Base-by-base conservation (phyloP, 2,329 filamentous ascomycete species). In the Thelonectria rubi region DNA sequence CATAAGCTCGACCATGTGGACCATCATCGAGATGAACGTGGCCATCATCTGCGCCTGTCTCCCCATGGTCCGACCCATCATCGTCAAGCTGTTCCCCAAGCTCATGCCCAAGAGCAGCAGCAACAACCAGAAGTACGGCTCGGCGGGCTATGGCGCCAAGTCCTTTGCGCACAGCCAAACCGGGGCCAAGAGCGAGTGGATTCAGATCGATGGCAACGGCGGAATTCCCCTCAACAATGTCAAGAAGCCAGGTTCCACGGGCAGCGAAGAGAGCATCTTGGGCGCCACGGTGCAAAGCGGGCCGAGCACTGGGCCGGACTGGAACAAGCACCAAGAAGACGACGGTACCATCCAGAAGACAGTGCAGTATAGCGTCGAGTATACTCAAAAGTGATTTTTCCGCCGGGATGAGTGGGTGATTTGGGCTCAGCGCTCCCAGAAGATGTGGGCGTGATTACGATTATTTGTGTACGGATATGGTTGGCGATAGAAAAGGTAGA, bases 41-140 rank as follows among this genome's bases (percentile, higher is more conserved):
- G 77, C 76, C 56, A 73, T 79, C 62, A 69, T 79, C 12, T 79
- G 78, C 61, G 72, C 76, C 47, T 78, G 77, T 58, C 73, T 80
- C 5, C 78, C 78, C 1, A 78, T 77, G 15, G 65, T 80, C 1
- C 73, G 76, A 2, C 75, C 75, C 8, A 64, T 72, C 18, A 66
- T 72, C 34, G 66, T 70, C 50, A 69, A 67, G 55, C 9, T 72
- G n/a, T 65, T 72, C 63, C 70, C 70, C 34, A 63, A 57, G 48
- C 62, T 72, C 14, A 63, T 64, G 58, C 63, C 64, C 34, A 69
- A 64, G 63, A 65, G 64, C 53, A 65, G 64, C 47, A 65, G 65
- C 57, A 59, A 60, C 58, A 63, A 62, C 47, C 54, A 56, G n/a
- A 58, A 62, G 42, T 66, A 66, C 40, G 62, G 62, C 14, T 40